Conservation (phyloP, 2,329 filamentous ascomycete species). For the Talaromyces verruculosus region DNA sequence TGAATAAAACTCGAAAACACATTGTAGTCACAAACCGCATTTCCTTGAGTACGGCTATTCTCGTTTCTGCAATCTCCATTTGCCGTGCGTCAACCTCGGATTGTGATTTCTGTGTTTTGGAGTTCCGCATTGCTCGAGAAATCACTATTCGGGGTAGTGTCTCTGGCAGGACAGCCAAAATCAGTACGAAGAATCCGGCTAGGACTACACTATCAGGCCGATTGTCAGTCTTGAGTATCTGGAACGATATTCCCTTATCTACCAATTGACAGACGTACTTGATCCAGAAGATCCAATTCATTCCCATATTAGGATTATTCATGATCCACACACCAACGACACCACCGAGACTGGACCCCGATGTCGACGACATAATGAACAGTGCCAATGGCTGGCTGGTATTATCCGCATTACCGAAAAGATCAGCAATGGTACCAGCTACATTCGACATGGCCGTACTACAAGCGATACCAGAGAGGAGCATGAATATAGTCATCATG, state of each 20-base stretch:
- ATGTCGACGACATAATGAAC: conserved; percentile 44
- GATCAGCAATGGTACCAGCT: conserved; percentile 37
- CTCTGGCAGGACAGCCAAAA: not conserved
- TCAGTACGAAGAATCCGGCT: conserved; percentile 1
- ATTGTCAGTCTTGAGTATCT: no score
- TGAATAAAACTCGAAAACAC: conserved; percentile 47
- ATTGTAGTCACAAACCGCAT: conserved; percentile 45
- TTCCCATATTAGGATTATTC: conserved; percentile 37
- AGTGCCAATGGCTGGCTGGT: conserved; percentile 48
- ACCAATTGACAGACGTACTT: no score
- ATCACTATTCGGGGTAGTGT: conserved; percentile 13
- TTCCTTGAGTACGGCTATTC: conserved; percentile 41
- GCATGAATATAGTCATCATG: conserved; percentile 43
- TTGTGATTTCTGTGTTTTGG: conserved; percentile 25
- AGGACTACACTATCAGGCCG: conserved; percentile 2
- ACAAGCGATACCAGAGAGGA: conserved; percentile 38
- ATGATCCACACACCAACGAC: conserved; percentile 44
- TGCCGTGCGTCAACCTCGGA: not conserved
- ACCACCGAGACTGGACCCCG: conserved; percentile 43
- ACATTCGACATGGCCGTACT: conserved; percentile 41
- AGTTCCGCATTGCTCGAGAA: not conserved
- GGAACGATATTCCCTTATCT: no score
- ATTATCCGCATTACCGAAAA: conserved; percentile 40
- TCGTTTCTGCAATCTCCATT: conserved; percentile 32
- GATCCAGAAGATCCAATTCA: conserved; percentile 44